A percentile compares a stretch with the other conserved stretches of the same genome.
phyloP scores from a whole-genome alignment of 1,284 basidiomycete species.

The Rhodofomes roseus region DNA sequence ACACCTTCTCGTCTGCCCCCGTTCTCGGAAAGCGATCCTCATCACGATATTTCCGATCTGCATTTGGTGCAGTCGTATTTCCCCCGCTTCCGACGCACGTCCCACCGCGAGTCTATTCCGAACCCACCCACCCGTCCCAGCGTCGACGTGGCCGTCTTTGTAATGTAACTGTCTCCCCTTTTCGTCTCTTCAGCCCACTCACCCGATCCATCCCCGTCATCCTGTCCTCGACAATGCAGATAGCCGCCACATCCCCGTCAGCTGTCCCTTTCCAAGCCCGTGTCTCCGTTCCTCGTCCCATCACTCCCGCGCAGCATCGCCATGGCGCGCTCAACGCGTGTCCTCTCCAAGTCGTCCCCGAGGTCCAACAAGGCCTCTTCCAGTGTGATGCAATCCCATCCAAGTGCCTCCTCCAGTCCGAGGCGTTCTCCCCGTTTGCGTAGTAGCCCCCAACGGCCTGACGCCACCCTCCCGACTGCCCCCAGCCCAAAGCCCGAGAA shows the following conservation, averaged over 20 bases:
- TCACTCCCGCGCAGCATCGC: slow-evolving; percentile 1
- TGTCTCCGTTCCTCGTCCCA: neutral
- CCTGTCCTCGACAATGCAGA: neutral
- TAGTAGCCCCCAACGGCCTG: neutral
- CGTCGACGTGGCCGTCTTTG: neutral
- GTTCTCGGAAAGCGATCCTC: slow-evolving; percentile 13
- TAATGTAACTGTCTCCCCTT: slow-evolving; percentile 10
- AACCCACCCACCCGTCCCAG: neutral
- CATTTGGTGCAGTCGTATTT: slow-evolving; percentile 9
- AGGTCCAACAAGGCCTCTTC: neutral
- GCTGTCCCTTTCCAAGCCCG: neutral
- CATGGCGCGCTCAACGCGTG: slow-evolving; percentile 7
- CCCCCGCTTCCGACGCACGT: slow-evolving; percentile 9
- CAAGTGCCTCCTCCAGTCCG: neutral
- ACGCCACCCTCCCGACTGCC: neutral
- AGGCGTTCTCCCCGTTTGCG: slow-evolving; percentile 8
- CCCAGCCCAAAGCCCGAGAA: neutral
- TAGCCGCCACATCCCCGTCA: slow-evolving; percentile 5
- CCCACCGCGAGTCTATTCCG: slow-evolving; percentile 6
- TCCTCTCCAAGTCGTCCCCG: neutral
- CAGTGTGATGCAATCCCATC: neutral
- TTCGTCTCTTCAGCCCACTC: slow-evolving; percentile 1
- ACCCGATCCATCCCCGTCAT: slow-evolving; percentile 4
- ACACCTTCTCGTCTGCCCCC: slow-evolving; percentile 6
- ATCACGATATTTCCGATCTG: slow-evolving; percentile 16